Base-by-base conservation (phyloP, 148 eudicot genomes). In the Rhododendron ferrugineum region DNA sequence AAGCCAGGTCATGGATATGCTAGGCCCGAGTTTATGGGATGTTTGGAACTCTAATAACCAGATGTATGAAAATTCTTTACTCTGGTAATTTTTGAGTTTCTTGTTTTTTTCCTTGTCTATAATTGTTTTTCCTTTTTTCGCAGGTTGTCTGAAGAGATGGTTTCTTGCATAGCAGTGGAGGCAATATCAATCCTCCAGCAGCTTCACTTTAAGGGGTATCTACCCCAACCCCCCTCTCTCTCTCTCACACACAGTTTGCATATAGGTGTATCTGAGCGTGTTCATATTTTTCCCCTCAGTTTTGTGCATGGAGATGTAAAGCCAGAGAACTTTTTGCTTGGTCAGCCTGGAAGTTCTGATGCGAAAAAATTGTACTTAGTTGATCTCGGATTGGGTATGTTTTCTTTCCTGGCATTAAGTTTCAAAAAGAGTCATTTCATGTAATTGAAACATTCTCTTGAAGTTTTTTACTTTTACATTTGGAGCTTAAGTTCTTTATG, bases 221-320 rank as follows among this genome's bases (percentile, higher is more conserved):
- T 47, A 2, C 42, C 15, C 76, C 7, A 40, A 40, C 44, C 79
- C 0, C 73, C 18, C 78, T 40, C 84, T 22, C 66, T 10, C 28
- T 9, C 70, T n/a, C 85, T 11, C 85, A 62, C 3, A 62, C 72
- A 26, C 40, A 5, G 1, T 70, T 70, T 70, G 37, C 20, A 60
- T 34, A n/a, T 56, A 32, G 70, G 8, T 50, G 10, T 6, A 16
- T 14, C 11, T 56, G n/a, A 23, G 16, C 23, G 1, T 70, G 16
- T 73, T 76, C 32, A 11, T 64, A 58, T 26, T 62, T 47, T 78
- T 34, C 30, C 70, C 40, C 82, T 87, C 88, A 90, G 94, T 75
- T 92, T 87, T 91, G 94, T 92, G 87, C 94, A 92, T 79, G 94
- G 94, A 81, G 94, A 91, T 86, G 91, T 92, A 2, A 92, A 92